These are phyloP conservation scores for Neopestalotiopsis clavispora DNA, from an alignment of 2,329 filamentous ascomycete species.

Conservation along the genomic window DNA sequence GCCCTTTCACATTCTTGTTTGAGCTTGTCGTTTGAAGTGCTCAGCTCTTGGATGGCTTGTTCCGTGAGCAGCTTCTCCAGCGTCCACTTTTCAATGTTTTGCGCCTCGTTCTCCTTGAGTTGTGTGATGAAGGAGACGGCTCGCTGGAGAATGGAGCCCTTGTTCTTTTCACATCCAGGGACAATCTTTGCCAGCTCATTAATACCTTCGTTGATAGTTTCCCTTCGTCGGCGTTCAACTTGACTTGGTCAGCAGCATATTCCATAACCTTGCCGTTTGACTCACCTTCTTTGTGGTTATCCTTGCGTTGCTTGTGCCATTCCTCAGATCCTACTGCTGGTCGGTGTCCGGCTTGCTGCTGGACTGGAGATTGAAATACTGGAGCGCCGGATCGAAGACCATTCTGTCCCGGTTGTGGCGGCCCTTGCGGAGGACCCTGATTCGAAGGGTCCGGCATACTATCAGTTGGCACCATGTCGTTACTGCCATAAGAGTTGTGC, in stretches of 20 bases:
- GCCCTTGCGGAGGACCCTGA: conserved; percentile 21
- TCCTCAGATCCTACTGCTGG: conserved; percentile 94
- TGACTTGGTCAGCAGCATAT: conserved; percentile 24
- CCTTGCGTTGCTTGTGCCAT: conserved; percentile 96
- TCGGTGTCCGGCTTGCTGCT: conserved; percentile 54
- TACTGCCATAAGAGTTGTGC: conserved; percentile 41
- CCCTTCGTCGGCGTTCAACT: conserved; percentile 95
- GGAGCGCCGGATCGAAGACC: conserved; percentile 33
- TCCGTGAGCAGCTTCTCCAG: conserved; percentile 89
- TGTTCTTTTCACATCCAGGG: conserved; percentile 98
- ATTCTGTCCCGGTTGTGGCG: conserved; percentile 40
- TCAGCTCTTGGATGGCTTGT: conserved; percentile 87
- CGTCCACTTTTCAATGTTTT: conserved; percentile 94
- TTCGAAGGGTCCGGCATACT: conserved; percentile 39
- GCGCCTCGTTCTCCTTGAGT: conserved; percentile 90
- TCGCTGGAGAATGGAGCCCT: conserved; percentile 92
- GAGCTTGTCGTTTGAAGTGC: conserved; percentile 83
- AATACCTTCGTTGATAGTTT: conserved; percentile 99
- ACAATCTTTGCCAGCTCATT: conserved; percentile 98
- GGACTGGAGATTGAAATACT: neutral
- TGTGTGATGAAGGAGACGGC: conserved; percentile 94
- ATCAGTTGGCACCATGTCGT: conserved; percentile 42
- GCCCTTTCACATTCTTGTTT: conserved; percentile 80
- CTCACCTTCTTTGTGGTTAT: conserved; percentile 98
- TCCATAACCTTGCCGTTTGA: conserved; percentile 16